Evolutionary conservation across 306 rosid species (phyloP).

Genomic region (Echinosophora koreensis): DNA sequence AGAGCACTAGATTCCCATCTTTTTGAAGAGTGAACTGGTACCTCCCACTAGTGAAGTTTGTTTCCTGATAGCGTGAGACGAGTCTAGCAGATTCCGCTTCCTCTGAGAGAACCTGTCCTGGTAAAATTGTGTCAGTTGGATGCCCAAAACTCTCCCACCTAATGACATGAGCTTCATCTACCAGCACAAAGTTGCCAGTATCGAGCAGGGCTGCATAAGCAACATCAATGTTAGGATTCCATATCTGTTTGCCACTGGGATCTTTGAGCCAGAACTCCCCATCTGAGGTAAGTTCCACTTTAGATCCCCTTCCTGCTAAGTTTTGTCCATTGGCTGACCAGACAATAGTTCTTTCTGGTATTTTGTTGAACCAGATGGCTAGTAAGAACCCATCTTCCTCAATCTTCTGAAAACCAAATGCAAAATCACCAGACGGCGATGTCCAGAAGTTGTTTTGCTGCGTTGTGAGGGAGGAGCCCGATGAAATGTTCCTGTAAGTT

Average conservation of each 20-base stretch:
- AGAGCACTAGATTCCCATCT: conserved; percentile 53
- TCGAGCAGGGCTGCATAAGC: conserved; percentile 44
- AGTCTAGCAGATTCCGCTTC: conserved; percentile 21
- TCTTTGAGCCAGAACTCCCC: conserved; percentile 48
- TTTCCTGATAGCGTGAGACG: conserved; percentile 32
- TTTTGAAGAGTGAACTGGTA: conserved; percentile 39
- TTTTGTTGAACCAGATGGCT: conserved; percentile 60
- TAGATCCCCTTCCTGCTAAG: conserved; percentile 49
- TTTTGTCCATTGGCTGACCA: conserved; percentile 54
- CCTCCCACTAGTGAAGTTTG: conserved; percentile 45
- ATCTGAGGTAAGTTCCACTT: conserved; percentile 35
- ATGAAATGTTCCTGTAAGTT: conserved; percentile 26
- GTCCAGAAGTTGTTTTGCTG: not conserved
- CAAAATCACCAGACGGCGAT: conserved; percentile 56
- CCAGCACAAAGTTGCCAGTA: conserved; percentile 46
- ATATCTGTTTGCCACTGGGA: conserved; percentile 36
- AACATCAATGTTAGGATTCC: conserved; percentile 11
- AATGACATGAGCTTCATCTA: not conserved
- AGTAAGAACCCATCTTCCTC: conserved; percentile 44
- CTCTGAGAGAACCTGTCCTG: conserved; percentile 43
- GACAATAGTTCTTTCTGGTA: conserved; percentile 49
- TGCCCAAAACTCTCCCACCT: conserved; percentile 52
- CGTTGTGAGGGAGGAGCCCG: conserved; percentile 48
- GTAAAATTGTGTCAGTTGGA: conserved; percentile 59
- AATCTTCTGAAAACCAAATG: conserved; percentile 56